Conservation (phyloP, 2,329 filamentous ascomycete genomes). For the Cephalotrichum gorgonifer region DNA sequence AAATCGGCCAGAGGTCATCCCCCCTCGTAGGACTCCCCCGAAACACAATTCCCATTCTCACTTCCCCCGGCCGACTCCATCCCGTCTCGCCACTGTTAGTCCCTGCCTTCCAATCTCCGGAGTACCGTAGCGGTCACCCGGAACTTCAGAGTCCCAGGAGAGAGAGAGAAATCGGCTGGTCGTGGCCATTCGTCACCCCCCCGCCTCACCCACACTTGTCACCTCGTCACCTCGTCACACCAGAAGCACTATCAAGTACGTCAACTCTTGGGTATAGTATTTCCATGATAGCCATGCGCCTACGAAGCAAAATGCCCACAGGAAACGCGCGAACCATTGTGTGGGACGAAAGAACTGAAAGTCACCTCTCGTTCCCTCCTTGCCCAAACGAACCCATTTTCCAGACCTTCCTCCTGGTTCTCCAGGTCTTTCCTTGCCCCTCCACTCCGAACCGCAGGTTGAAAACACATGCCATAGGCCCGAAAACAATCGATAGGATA, state of each 20-base stretch:
- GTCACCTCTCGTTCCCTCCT: background rate
- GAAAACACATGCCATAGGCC: background rate
- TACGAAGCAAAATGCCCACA: too few species aligned
- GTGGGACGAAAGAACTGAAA: background rate
- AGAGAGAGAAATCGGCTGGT: background rate
- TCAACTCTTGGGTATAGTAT: background rate
- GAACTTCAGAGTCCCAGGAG: too few species aligned
- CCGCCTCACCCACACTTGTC: background rate
- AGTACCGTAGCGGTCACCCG: too few species aligned
- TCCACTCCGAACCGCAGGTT: background rate
- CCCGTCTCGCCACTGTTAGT: background rate
- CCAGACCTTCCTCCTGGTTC: background rate
- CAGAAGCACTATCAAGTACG: background rate
- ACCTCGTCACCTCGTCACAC: background rate
- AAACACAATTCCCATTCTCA: too few species aligned
- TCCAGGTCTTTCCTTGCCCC: background rate
- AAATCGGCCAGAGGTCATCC: too few species aligned
- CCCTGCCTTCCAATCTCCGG: too few species aligned
- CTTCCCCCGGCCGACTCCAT: background rate
- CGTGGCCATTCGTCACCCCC: background rate
- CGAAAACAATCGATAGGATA: background rate
- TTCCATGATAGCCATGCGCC: background rate
- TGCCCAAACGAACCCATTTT: background rate
- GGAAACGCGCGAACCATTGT: too few species aligned
- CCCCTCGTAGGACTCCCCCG: too few species aligned